Evolutionary conservation across 2,329 filamentous ascomycete genomes (phyloP), one percentile per base, ranked within the genome.

Genomic region (Monosporascus ibericus): DNA sequence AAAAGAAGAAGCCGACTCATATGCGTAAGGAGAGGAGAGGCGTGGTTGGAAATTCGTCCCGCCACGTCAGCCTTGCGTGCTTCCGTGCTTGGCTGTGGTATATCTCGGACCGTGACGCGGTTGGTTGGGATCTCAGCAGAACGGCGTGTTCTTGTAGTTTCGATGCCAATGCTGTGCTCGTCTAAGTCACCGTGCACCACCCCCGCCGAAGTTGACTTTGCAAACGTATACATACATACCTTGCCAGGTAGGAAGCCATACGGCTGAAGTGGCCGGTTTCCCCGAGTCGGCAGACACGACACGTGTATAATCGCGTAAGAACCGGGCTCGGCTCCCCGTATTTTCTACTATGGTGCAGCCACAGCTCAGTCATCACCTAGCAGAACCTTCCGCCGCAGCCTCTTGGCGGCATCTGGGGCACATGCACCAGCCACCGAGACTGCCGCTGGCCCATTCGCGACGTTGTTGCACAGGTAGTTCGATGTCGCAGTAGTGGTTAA

Each of bases 401-500:
- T 96, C 92, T 65, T 81, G 85, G 24, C 85, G 73, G 70, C 94
- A 99, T 58, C 94, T 81, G 54, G 80, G 74, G 72, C 94, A 99
- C 78, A 89, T 85, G 72, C 94, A 99, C 70, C 83, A 84, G 0
- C 94, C 94, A 0, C 94, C 94, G 49, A 99, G 75, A 54, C 90
- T 92, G 5, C 92, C 94, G 47, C 78, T 76, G 5, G 92, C 90
- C 91, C 92, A 96, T 63, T 95, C 92, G 56, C 94, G 82, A 52
- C 94, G 81, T 65, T 94, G 82, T 59, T 85, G 81, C 2, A 96
- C 91, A 1, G 82, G 78, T 54, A 97, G 68, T 20, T 82, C 77
- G 50, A 96, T 79, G 72, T 97, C 94, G 68, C 92, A 96, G 68
- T 99, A 99, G 71, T 97, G 92, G 66, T 91, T 95, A 56, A 95